phyloP scores from a whole-genome alignment of 805 yeast genomes.

The Nakazawaea anatomiae region DNA sequence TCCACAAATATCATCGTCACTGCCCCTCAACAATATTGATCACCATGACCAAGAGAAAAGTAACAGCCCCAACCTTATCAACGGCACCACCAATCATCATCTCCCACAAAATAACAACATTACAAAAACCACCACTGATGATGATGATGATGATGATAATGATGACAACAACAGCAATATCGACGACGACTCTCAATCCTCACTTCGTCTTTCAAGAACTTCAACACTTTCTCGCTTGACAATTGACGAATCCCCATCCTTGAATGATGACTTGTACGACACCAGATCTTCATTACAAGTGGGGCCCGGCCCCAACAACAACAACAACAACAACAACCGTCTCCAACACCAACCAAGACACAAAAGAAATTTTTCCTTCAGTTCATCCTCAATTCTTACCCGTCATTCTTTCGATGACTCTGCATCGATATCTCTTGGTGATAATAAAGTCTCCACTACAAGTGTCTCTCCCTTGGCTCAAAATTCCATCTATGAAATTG shows the following conservation, averaged over 20 bases:
- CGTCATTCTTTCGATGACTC: slow-evolving; percentile 30
- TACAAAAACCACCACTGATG: neutral
- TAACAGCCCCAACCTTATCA: too few relatives aligned
- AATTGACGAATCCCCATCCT: slow-evolving; percentile 5
- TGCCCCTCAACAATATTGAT: too few relatives aligned
- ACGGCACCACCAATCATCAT: too few relatives aligned
- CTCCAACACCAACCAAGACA: neutral
- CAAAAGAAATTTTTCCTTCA: slow-evolving; percentile 6
- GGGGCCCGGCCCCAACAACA: neutral
- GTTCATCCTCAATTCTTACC: slow-evolving; percentile 18
- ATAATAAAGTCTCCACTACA: slow-evolving; percentile 31
- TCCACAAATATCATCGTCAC: too few relatives aligned
- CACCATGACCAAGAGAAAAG: too few relatives aligned
- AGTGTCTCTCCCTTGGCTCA: slow-evolving; percentile 56
- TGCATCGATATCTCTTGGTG: slow-evolving; percentile 28
- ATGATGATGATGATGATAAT: neutral
- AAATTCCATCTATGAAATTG: slow-evolving; percentile 72
- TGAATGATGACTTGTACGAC: slow-evolving; percentile 10
- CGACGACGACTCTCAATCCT: slow-evolving; percentile 1
- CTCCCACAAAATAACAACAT: too few relatives aligned
- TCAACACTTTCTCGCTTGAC: slow-evolving; percentile 7
- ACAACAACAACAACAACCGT: neutral
- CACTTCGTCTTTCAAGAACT: neutral
- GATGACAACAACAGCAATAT: neutral
- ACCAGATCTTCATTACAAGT: slow-evolving; percentile 4